These are phyloP conservation scores for Penicillium oxalicum DNA, from an alignment of 2,329 filamentous ascomycete species.

Conservation along the genomic window DNA sequence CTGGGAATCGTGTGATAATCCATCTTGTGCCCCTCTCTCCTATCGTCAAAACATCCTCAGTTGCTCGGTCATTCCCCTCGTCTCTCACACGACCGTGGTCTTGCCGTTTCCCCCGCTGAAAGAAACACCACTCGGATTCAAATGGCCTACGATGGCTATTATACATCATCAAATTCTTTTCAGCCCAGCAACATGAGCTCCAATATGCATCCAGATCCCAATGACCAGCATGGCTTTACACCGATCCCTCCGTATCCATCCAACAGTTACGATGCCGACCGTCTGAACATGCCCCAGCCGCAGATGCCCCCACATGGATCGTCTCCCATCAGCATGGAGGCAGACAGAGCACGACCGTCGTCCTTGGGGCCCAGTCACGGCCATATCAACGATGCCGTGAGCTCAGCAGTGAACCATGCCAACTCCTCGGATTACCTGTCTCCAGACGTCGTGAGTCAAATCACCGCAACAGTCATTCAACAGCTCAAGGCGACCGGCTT, in stretches of 20 bases:
- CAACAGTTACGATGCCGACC: conserved; percentile 23
- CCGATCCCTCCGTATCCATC: conserved; percentile 29
- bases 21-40: no score
- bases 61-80: no score
- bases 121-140: not conserved
- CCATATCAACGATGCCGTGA: conserved; percentile 53
- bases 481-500: conserved; percentile 48
- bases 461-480: conserved; percentile 55
- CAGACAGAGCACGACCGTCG: conserved; percentile 14
- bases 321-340: conserved; percentile 17
- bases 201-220: conserved; percentile 8
- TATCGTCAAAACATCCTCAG: no score
- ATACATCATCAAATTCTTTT: conserved; percentile 25
- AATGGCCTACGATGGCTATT: conserved; percentile 43
- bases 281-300: conserved; percentile 34
- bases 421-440: conserved; percentile 48
- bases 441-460: conserved; percentile 56
- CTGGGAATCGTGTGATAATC: not conserved
- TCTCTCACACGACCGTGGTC: no score
- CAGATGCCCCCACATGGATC: conserved; percentile 24
- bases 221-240: conserved; percentile 22
- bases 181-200: conserved; percentile 21
- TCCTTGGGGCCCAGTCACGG: conserved; percentile 11
- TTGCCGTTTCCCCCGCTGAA: not conserved
- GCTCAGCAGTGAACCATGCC: conserved; percentile 49